These are phyloP conservation scores for Medicago lupulina DNA, from an alignment of 306 rosid species.

Conservation along the genomic window DNA sequence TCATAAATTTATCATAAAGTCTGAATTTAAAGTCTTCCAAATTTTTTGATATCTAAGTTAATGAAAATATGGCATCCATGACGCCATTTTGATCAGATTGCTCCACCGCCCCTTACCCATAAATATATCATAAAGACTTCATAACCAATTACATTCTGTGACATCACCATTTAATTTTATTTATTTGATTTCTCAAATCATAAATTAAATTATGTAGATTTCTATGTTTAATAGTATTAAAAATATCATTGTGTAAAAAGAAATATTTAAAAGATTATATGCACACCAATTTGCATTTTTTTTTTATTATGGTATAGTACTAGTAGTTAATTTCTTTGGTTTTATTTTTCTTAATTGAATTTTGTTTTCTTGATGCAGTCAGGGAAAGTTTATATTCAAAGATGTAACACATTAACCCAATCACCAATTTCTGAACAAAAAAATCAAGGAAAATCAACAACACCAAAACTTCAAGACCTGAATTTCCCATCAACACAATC, in stretches of 20 bases:
- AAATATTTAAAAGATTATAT: too few species aligned
- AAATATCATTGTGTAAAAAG: too few species aligned
- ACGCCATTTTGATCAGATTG: constrained; percentile 11
- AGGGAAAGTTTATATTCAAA: constrained; percentile 86
- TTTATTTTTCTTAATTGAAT: too few species aligned
- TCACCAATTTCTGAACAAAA: constrained; percentile 48
- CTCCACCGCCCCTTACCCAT: not conserved
- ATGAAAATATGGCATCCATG: not conserved
- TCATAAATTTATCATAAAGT: constrained; percentile 46
- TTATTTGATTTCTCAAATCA: too few species aligned
- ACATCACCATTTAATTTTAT: not conserved
- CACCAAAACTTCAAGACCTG: constrained; percentile 70
- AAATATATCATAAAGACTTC: not conserved
- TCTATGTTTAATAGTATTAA: too few species aligned
- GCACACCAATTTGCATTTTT: too few species aligned
- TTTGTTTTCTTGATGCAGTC: constrained; percentile 60
- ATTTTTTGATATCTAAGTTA: constrained; percentile 30
- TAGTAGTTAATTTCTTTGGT: too few species aligned
- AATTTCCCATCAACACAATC: constrained; percentile 73
- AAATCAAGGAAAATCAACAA: constrained; percentile 46
- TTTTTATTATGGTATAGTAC: too few species aligned
- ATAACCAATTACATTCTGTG: constrained; percentile 1
- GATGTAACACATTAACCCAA: constrained; percentile 52
- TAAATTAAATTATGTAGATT: too few species aligned
- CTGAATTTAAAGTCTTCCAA: constrained; percentile 17